Conservation (phyloP, 1,139 yeast species). For the Schizosaccharomyces versatilis region DNA sequence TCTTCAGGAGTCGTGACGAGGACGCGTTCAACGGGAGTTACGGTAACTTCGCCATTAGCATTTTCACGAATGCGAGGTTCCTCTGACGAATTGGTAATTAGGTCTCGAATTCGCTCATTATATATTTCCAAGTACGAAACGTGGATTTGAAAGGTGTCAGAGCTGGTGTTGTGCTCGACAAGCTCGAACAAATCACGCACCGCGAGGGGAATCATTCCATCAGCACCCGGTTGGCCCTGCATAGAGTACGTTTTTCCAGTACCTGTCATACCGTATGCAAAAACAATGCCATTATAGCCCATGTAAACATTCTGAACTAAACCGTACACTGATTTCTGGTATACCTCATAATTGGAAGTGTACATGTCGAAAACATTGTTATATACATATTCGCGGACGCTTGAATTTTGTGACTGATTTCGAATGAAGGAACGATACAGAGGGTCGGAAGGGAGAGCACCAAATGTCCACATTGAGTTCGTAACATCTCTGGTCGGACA, state of each 20-base stretch:
- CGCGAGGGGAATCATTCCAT: conserved; percentile 62
- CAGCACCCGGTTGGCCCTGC: conserved; percentile 49
- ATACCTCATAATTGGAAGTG: conserved; percentile 36
- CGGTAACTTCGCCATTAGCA: conserved; percentile 45
- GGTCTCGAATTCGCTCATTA: conserved; percentile 64
- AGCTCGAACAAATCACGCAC: conserved; percentile 40
- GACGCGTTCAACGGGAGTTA: conserved; percentile 52
- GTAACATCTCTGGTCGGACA: background rate
- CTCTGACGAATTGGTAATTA: conserved; percentile 23
- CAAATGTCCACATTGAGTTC: background rate
- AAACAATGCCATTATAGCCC: conserved; percentile 72
- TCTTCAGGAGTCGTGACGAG: conserved; percentile 36
- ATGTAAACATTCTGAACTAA: conserved; percentile 45
- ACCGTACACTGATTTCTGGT: conserved; percentile 34
- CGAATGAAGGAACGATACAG: background rate
- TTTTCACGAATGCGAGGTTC: conserved; percentile 65
- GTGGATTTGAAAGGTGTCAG: conserved; percentile 25
- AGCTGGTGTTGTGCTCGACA: conserved; percentile 19
- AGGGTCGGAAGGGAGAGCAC: background rate
- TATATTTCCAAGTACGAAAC: conserved; percentile 73
- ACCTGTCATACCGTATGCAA: conserved; percentile 92
- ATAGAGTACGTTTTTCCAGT: conserved; percentile 85
- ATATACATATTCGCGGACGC: background rate
- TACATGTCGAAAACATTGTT: conserved; percentile 13
- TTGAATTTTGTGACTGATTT: background rate